Base-by-base conservation (phyloP, 345 rosid genomes). In the Populus nigra region DNA sequence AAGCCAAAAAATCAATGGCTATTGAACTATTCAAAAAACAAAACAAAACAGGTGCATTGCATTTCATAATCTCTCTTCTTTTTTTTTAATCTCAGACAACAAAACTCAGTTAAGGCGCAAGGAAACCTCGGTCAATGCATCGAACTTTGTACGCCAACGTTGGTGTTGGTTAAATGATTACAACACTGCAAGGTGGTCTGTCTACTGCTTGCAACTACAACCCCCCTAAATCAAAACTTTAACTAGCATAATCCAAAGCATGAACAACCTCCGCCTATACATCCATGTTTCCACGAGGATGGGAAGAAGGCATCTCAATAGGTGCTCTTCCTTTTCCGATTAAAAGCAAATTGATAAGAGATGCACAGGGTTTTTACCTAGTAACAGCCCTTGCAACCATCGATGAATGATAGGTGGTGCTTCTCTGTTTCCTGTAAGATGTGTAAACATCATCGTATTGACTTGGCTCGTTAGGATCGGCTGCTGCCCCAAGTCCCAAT, bases 381-480 rank as follows among this genome's bases (percentile, higher is more conserved):
- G 90, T 76, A 68, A 89, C 85, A 36, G 97, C 88, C 85, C 94
- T 90, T n/a, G 89, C 96, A 86, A 97, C 94, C 98, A 94, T 90
- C 77, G 97, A 90, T 59, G 97, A 79, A 81, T 96, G 99, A 83
- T 92, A 96, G 70, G 65, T 88, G 57, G 93, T 93, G 87, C 98
- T 93, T 84, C 97, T 85, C 82, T 93, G 96, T 85, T 96, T 96
- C 86, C 98, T 85, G 76, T 96, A 96, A 68, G 97, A 96, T 31
- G 96, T 83, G 83, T 96, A 93, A 73, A 96, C 98, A 79, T 93
- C 98, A 57, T 96, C 98, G 38, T 96, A 96, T 78, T 93, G 98
- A 82, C 92, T 91, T 57, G 86, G 89, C 83, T 92, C 99, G 47
- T 89, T 94, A 22, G 97, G 98, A 84, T 96, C 87, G 73, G 93